Base-by-base conservation (phyloP, 352 stramenopile genomes). In the Aphanomyces astaci region DNA sequence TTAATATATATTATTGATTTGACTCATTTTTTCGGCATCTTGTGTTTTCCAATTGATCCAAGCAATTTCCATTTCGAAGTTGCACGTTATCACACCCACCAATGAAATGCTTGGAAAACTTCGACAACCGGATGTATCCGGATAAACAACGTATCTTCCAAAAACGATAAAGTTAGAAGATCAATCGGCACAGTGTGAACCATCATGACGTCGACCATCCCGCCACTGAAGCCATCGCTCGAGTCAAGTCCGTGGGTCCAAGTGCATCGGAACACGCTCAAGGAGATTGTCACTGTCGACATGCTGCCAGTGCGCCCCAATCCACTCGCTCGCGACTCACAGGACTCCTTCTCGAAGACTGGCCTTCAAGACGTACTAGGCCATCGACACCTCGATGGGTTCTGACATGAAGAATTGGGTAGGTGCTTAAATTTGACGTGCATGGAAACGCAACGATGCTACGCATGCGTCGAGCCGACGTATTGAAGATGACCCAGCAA, bases 401-500 rank as follows among this genome's bases (percentile, higher is more conserved):
- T n/a, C 5, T 28, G 53, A 36, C 27, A 28, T 25, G 17, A 45
- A 62, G 19, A 57, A 27, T 27, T 39, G 15, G 28, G 17, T 66
- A 62, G n/a, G 75, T 87, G 57, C 70, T 88, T 19, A 73, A 76
- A 3, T 90, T 90, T 59, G 79, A 88, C 64, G 52, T 64, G 33
- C 64, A 82, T 3, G 77, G 81, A 4, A 74, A 86, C 22, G 76
- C 77, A 13, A 78, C 74, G 46, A 78, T 88, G 46, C 75, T 81
- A 36, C 70, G 81, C 48, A 79, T 90, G 71, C 79, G 75, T n/a
- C 76, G 81, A 0, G 31, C 81, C 10, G 78, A 87, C 30, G 75
- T 90, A 24, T 71, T 90, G 63, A 75, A 74, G 24, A 76, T 88
- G 74, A 79, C 80, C 4, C 72, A 86, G 54, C 76, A 87, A 39